Conservation (phyloP, 495 filamentous ascomycete species). For the Hypoxylon subgilvum region DNA sequence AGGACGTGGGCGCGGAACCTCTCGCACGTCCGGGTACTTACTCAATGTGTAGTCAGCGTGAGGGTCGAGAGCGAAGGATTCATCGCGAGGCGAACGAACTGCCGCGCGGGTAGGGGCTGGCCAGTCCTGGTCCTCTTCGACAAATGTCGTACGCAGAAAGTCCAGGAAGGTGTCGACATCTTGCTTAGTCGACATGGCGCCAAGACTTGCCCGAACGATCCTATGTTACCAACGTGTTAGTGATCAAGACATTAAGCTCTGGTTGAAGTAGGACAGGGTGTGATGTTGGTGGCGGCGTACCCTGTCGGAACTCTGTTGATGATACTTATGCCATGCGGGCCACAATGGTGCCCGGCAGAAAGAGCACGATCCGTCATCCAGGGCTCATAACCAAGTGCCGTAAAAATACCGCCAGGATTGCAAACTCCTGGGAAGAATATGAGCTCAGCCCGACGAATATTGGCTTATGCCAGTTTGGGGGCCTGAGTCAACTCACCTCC, state of each 20-base stretch:
- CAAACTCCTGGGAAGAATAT: slow-evolving; percentile 53
- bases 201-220: slow-evolving; percentile 70
- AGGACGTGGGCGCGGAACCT: slow-evolving; percentile 33
- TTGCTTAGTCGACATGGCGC: slow-evolving; percentile 69
- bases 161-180: slow-evolving; percentile 66
- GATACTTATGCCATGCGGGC: slow-evolving; percentile 53
- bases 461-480: slow-evolving; percentile 53
- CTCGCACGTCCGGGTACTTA: slow-evolving; percentile 32
- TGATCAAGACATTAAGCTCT: not conserved
- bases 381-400: slow-evolving; percentile 55
- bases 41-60: slow-evolving; percentile 29
- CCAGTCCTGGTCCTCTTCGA: slow-evolving; percentile 37
- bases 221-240: slow-evolving; percentile 41
- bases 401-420: slow-evolving; percentile 52
- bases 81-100: slow-evolving; percentile 21
- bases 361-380: slow-evolving; percentile 68
- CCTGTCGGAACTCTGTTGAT: slow-evolving; percentile 62
- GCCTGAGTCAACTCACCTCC: slow-evolving; percentile 60
- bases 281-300: slow-evolving; percentile 43
- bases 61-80: slow-evolving; percentile 26
- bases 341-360: slow-evolving; percentile 69
- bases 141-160: slow-evolving; percentile 62
- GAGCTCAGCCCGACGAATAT: slow-evolving; percentile 57
- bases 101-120: slow-evolving; percentile 8
- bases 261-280: slow-evolving; percentile 17